phyloP scores from a whole-genome alignment of 2,329 filamentous ascomycete genomes.

The Aspergillus sp. region DNA sequence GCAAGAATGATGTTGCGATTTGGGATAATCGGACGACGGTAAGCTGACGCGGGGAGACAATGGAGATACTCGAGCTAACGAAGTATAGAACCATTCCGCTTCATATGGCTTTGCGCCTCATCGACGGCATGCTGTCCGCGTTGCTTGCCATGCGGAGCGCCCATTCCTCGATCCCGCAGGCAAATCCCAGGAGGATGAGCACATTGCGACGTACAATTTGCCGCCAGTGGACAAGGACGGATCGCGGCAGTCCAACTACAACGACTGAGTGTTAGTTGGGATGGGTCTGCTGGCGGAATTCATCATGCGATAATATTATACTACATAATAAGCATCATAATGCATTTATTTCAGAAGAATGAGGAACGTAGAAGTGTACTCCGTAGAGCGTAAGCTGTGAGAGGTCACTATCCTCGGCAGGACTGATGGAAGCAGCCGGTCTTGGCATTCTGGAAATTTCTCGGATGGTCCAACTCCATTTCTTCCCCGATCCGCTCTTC shows the following conservation, averaged over 20 bases:
- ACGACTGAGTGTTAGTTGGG: conserved; percentile 36
- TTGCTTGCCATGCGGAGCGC: conserved; percentile 47
- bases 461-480: conserved; percentile 33
- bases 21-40: conserved; percentile 65
- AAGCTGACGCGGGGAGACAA: conserved; percentile 14
- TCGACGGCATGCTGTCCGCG: conserved; percentile 53
- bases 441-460: conserved; percentile 48
- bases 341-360: no score
- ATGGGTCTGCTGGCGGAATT: no score
- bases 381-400: no score
- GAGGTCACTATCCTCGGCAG: conserved; percentile 35
- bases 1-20: conserved; percentile 62
- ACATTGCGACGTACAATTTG: conserved; percentile 47
- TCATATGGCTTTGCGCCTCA: conserved; percentile 58
- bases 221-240: conserved; percentile 56
- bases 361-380: no score
- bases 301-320: no score
- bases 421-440: conserved; percentile 24
- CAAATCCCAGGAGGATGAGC: conserved; percentile 55
- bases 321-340: no score
- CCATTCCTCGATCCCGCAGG: conserved; percentile 45
- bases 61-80: background rate
- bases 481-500: conserved; percentile 24
- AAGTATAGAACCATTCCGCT: conserved; percentile 50
- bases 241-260: conserved; percentile 55